Percentiles rank a stretch among this genome's conserved stretches.
These are phyloP conservation scores for Cicer judaicum DNA, from an alignment of 306 rosid species.

Conservation along the genomic window DNA sequence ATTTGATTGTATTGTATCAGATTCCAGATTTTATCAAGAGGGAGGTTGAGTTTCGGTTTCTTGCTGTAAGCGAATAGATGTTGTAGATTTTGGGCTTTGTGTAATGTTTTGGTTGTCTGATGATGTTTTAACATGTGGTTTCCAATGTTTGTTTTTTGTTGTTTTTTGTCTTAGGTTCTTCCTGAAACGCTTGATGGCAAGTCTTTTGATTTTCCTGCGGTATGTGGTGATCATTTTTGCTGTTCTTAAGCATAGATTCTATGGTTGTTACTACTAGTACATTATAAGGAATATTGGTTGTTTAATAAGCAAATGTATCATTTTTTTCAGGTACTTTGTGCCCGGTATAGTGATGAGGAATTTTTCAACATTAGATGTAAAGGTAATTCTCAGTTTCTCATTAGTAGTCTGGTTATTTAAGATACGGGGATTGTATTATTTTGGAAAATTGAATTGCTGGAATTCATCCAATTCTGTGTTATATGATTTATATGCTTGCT, in stretches of 20 bases:
- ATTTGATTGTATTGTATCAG: constrained; percentile 49
- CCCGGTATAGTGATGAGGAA: constrained; percentile 87
- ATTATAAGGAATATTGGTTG: constrained; percentile 3
- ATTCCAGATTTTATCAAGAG: constrained; percentile 87
- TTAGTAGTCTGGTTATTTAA: constrained; percentile 2
- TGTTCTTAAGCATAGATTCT: constrained; percentile 2
- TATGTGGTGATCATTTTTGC: constrained; percentile 47
- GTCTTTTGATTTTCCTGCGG: constrained; percentile 65
- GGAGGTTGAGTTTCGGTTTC: constrained; percentile 91
- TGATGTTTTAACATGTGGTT: background rate
- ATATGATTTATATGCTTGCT: background rate
- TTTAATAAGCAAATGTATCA: background rate
- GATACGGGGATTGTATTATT: background rate
- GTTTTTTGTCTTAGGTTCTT: constrained; percentile 58
- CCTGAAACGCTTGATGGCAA: constrained; percentile 78
- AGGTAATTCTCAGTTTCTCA: constrained; percentile 57
- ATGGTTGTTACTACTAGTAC: background rate
- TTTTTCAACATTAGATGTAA: constrained; percentile 78
- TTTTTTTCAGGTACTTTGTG: constrained; percentile 79
- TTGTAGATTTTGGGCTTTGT: constrained; percentile 19
- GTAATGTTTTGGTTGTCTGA: constrained; percentile 8
- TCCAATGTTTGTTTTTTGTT: constrained; percentile 17
- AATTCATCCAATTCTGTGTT: constrained; percentile 6
- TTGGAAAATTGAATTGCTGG: constrained; percentile 23
- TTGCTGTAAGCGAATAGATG: constrained; percentile 62